Evolutionary conservation across 352 stramenopile species (phyloP).

Genomic region (Phytophthora pistaciae): DNA sequence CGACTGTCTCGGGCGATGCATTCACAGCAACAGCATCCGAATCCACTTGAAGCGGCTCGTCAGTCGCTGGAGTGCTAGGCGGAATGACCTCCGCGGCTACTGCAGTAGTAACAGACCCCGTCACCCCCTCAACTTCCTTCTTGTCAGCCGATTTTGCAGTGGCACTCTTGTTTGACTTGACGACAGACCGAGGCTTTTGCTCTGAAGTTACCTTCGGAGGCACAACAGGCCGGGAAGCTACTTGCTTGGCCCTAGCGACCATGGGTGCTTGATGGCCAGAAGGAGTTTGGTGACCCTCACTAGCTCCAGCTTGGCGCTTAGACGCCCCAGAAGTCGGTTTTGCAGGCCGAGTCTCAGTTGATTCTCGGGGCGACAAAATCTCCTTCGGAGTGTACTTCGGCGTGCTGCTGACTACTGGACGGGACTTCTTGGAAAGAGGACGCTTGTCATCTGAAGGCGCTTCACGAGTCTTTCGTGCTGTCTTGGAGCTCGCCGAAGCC

Average conservation of each 20-base stretch:
- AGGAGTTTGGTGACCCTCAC: constrained; percentile 1
- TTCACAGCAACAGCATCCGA: background rate
- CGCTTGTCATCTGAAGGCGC: constrained; percentile 14
- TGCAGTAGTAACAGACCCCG: background rate
- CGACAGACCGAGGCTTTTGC: constrained; percentile 15
- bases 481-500: constrained; percentile 10
- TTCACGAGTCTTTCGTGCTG: constrained; percentile 14
- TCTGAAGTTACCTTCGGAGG: constrained; percentile 13
- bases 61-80: background rate
- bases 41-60: constrained; percentile 4
- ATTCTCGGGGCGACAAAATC: constrained; percentile 14
- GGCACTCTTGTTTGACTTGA: constrained; percentile 20
- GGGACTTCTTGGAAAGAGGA: constrained; percentile 24
- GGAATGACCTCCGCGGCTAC: background rate
- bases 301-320: constrained; percentile 17
- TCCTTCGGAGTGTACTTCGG: constrained; percentile 20
- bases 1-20: background rate
- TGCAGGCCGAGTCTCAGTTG: constrained; percentile 14
- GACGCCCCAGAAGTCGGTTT: constrained; percentile 15
- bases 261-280: constrained; percentile 3
- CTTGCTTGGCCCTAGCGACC: constrained; percentile 22
- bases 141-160: constrained; percentile 10
- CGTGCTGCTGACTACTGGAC: constrained; percentile 10
- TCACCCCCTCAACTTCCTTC: constrained; percentile 1
- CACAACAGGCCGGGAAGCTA: constrained; percentile 8